Conservation (phyloP, 768 basidiomycete species). For the Cystobasidium tubakii region DNA sequence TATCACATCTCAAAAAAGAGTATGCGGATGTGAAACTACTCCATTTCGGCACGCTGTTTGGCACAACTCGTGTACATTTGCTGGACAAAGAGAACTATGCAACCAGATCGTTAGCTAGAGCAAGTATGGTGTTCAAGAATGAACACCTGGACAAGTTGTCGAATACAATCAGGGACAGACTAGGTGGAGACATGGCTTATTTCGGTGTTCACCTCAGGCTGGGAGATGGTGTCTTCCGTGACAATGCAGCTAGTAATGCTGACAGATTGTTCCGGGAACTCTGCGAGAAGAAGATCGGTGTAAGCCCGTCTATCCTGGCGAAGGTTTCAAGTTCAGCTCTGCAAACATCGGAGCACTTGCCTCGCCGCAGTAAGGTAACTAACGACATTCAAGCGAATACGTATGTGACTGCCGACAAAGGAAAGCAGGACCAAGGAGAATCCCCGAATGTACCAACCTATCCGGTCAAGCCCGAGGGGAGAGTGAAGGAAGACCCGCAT, state of each 20-base stretch:
- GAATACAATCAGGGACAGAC: conserved; percentile 52
- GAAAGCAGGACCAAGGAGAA: too few species aligned
- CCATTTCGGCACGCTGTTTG: conserved; percentile 70
- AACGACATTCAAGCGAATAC: background rate
- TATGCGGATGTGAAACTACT: conserved; percentile 56
- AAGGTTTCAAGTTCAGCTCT: conserved; percentile 9
- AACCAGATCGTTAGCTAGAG: conserved; percentile 55
- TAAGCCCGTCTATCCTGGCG: conserved; percentile 51
- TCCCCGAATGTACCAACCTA: too few species aligned
- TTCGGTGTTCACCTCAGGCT: conserved; percentile 64
- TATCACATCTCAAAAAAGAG: conserved; percentile 52
- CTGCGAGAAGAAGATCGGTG: conserved; percentile 54
- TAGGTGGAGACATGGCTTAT: conserved; percentile 54
- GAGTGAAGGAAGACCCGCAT: conserved; percentile 31
- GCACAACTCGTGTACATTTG: conserved; percentile 63
- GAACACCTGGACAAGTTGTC: conserved; percentile 54
- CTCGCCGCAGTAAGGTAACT: background rate
- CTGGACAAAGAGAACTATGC: conserved; percentile 51
- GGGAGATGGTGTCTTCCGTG: conserved; percentile 62
- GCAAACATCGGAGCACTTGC: background rate
- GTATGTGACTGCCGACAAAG: too few species aligned
- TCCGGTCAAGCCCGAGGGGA: background rate
- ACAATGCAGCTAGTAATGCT: conserved; percentile 52
- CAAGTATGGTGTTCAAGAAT: conserved; percentile 59
- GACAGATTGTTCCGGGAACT: conserved; percentile 59